Evolutionary conservation across 305 asterid species (phyloP).

Genomic region (Withania somnifera): DNA sequence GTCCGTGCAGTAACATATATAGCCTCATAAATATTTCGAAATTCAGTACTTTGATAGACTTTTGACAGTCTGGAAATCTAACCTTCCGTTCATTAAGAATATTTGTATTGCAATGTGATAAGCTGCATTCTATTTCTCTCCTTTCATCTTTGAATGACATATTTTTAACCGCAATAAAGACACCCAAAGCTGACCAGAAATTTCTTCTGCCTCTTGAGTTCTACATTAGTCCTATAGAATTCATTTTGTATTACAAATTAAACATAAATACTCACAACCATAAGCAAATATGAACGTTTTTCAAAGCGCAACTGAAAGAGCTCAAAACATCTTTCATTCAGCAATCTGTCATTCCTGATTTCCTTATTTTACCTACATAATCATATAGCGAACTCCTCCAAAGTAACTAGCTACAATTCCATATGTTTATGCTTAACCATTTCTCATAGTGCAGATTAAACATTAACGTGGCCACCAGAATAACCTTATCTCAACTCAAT

Average conservation of each 20-base stretch:
- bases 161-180: neutral
- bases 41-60: neutral
- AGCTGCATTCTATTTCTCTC: neutral
- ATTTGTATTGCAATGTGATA: neutral
- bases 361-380: neutral
- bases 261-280: neutral
- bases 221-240: neutral
- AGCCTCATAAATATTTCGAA: neutral
- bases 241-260: neutral
- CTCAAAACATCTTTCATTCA: neutral
- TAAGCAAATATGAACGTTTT: neutral
- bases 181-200: neutral
- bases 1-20: neutral
- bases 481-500: neutral
- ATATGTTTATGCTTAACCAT: neutral
- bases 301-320: neutral
- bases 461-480: neutral
- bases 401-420: neutral
- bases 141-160: neutral
- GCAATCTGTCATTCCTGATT: neutral
- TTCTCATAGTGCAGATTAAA: neutral
- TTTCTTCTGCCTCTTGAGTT: neutral
- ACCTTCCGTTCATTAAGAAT: neutral
- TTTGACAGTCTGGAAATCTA: neutral
- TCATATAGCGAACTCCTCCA: neutral